Evolutionary conservation across 1,139 yeast species (phyloP).

Genomic region (Blastobotrys serpentis): DNA sequence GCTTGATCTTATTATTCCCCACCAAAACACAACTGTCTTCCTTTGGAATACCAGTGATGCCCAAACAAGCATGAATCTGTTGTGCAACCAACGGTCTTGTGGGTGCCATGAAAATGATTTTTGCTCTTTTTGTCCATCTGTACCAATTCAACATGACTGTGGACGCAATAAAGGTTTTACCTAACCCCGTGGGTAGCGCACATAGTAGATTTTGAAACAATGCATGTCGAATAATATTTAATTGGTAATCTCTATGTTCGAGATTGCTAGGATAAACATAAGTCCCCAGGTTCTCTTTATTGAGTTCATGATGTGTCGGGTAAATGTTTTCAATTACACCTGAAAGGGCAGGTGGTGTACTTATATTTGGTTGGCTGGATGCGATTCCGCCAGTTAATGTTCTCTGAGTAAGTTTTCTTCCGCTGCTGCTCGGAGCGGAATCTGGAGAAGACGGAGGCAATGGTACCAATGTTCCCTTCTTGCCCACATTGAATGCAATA

Average conservation of each 20-base stretch:
- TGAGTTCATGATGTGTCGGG: constrained; percentile 43
- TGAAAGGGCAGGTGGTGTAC: background rate
- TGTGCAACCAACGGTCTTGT: constrained; percentile 97
- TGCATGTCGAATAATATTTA: constrained; percentile 70
- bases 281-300: constrained; percentile 44
- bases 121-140: constrained; percentile 76
- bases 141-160: constrained; percentile 88
- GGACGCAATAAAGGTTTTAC: constrained; percentile 94
- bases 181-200: constrained; percentile 96
- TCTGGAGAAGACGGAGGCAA: background rate
- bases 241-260: constrained; percentile 84
- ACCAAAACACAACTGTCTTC: constrained; percentile 75
- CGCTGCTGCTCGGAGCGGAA: background rate
- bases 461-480: background rate
- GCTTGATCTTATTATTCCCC: constrained; percentile 44
- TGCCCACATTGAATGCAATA: constrained; percentile 5
- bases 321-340: background rate
- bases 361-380: background rate
- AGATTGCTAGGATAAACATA: constrained; percentile 85
- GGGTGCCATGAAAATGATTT: constrained; percentile 93
- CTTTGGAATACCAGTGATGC: constrained; percentile 79
- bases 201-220: constrained; percentile 74
- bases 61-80: constrained; percentile 90
- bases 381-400: constrained; percentile 2
- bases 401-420: background rate